Base-by-base conservation (phyloP, 2,329 filamentous ascomycete species). In the Cordyceps tenuipes region DNA sequence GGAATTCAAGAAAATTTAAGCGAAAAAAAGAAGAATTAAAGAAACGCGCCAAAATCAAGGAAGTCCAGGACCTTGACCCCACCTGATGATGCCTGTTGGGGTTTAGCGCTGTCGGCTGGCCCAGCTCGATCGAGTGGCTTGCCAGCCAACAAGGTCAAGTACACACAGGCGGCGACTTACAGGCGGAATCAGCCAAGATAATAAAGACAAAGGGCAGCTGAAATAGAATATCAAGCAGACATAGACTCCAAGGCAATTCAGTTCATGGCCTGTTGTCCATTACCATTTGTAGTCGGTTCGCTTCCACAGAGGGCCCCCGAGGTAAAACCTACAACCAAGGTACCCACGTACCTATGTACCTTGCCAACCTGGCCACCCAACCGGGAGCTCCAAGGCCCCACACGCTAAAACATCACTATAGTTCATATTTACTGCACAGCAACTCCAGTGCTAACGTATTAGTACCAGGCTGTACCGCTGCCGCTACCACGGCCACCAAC, bases 121-220 rank as follows among this genome's bases (percentile, higher is more conserved):
- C 15, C 39, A 57, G 44, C 29, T 57, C 54, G 54, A 57, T 57
- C 54, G 54, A 41, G 54, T 57, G 54, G 54, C 54, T 57, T 55
- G 52, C 17, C 43, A 8, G 43, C 15, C 1, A 46, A 21, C 8
- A 13, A 10, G 12, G 12, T 13, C 12, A 13, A 36, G 12, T 13
- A 36, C 34, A 29, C 12, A 36, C 34, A 29, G 5, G 29, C 29
- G 34, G 34, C 34, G 34, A 36, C 12, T 3, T 36, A 36, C 34
- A 10, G 9, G 34, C 34, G 12, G 34, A 10, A 36, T 13, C 10
- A 36, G 34, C 13, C 8, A 36, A 36, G 8, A 13, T 10, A 36
- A 36, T 36, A n/a, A n/a, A 2, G n/a, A 36, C 13, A n/a, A n/a
- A 2, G n/a, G 41, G 41, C n/a, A 19, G 41, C 15, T 15, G n/a